phyloP scores from a whole-genome alignment of 441 rosid genomes.

The Flueggea neowawraea region DNA sequence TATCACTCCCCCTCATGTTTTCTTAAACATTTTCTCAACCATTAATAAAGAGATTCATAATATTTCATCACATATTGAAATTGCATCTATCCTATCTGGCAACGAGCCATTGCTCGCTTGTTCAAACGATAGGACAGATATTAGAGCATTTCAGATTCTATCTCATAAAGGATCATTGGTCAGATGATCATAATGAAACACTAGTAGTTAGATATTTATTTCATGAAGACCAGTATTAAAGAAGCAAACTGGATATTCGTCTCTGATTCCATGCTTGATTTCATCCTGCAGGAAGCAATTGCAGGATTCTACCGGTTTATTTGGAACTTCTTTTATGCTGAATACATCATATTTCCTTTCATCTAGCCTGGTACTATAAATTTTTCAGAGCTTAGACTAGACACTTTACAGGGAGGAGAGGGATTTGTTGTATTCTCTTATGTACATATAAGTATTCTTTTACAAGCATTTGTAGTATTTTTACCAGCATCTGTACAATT shows the following conservation, averaged over 20 bases:
- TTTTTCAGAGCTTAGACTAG: not conserved
- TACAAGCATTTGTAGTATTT: not conserved
- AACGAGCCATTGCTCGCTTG: too few relatives aligned
- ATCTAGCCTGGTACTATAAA: constrained; percentile 25
- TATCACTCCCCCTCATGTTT: too few relatives aligned
- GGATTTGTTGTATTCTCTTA: constrained; percentile 7
- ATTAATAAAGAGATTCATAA: too few relatives aligned
- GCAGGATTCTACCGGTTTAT: constrained; percentile 72
- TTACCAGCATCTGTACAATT: not conserved
- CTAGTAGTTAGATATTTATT: too few relatives aligned
- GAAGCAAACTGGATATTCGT: not conserved
- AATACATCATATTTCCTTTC: constrained; percentile 83
- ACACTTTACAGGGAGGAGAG: not conserved
- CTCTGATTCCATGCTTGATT: constrained; percentile 10
- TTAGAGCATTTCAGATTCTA: too few relatives aligned
- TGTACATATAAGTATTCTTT: constrained; percentile 1
- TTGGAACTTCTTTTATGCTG: constrained; percentile 94
- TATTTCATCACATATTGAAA: too few relatives aligned
- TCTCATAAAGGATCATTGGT: too few relatives aligned
- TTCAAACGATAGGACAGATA: too few relatives aligned
- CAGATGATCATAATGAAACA: too few relatives aligned
- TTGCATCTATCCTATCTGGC: too few relatives aligned
- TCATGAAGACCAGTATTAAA: too few relatives aligned
- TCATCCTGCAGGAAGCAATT: constrained; percentile 77
- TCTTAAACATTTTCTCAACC: too few relatives aligned